phyloP scores from a whole-genome alignment of 768 basidiomycete species.

The Naganishia antarctica region DNA sequence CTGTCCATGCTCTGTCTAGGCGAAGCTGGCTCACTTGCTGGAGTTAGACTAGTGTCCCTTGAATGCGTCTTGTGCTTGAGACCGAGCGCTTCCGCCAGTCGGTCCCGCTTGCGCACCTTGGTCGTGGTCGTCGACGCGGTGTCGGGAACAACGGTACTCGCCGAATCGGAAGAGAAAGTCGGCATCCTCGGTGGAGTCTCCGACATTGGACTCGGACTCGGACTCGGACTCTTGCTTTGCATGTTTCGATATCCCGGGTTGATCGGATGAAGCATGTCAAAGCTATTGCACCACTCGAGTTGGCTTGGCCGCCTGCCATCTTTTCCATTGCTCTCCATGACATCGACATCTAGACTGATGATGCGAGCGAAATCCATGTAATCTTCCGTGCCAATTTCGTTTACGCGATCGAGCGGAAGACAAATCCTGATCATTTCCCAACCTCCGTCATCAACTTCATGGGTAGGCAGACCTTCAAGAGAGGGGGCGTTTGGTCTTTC shows the following conservation, averaged over 20 bases:
- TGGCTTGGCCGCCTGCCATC: neutral
- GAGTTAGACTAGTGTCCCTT: neutral
- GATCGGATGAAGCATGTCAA: conserved; percentile 19
- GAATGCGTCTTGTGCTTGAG: conserved; percentile 16
- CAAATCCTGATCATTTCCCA: conserved; percentile 47
- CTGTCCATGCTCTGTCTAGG: neutral
- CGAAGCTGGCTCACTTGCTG: neutral
- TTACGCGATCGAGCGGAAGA: conserved; percentile 44
- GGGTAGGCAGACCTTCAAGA: conserved; percentile 7
- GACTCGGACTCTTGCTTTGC: neutral
- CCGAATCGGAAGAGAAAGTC: neutral
- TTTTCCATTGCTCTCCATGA: conserved; percentile 22
- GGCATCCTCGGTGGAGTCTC: neutral
- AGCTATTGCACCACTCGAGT: neutral
- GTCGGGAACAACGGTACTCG: neutral
- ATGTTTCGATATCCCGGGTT: conserved; percentile 14
- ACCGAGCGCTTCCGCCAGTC: conserved; percentile 7
- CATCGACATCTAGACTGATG: conserved; percentile 39
- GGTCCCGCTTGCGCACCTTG: conserved; percentile 16
- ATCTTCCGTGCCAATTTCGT: conserved; percentile 35
- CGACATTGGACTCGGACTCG: no score
- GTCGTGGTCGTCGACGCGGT: neutral
- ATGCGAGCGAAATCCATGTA: conserved; percentile 47
- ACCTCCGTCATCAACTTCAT: conserved; percentile 31
- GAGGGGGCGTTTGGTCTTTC: conserved; percentile 24